Evolutionary conservation across 106 monocot genomes (phyloP), one percentile per base, ranked within the genome.

Genomic region (Dendrobium huoshanense): DNA sequence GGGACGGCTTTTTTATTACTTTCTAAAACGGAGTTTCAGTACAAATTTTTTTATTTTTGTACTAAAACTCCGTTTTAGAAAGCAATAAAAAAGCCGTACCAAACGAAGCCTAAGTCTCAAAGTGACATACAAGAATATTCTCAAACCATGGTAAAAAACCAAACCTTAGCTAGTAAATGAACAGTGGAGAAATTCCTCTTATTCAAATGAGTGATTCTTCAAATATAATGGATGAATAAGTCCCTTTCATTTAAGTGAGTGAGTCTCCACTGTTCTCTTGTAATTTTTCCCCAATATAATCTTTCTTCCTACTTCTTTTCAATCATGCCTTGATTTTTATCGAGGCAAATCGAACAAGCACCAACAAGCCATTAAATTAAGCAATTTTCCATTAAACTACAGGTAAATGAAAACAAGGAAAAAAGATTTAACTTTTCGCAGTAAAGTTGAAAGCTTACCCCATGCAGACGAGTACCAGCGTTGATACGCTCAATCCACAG

Each of bases 401-500:
- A 70, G 17, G 1, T 15, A 37, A 70, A 70, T 37, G 70, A 33
- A 70, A 70, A 70, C 68, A 25, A 0, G 4, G 13, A 4, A 37
- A 31, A 70, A 70, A 22, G 11, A 37, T 37, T 37, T 31, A 10
- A 56, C 4, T 56, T 19, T 56, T 56, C 29, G 25, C 24, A 67
- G 22, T 67, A 29, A 22, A 44, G 10, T n/a, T 47, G 6, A 22
- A 55, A 59, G 17, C 81, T 15, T 88, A 91, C 91, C 73, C 91
- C 91, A 41, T 91, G 91, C 44, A 91, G 81, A 13, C 91, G 91
- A 11, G 91, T 83, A 27, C 91, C 91, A 73, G 91, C 91, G 54
- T 89, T 92, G 73, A 92, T 89, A 33, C 90, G 90, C 73, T 92
- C 87, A 85, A 82, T 82, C 82, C 82, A 82, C 16, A 82, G 83